Base-by-base conservation (phyloP, 2,329 filamentous ascomycete genomes). In the Pseudocercospora pini-densiflorae region DNA sequence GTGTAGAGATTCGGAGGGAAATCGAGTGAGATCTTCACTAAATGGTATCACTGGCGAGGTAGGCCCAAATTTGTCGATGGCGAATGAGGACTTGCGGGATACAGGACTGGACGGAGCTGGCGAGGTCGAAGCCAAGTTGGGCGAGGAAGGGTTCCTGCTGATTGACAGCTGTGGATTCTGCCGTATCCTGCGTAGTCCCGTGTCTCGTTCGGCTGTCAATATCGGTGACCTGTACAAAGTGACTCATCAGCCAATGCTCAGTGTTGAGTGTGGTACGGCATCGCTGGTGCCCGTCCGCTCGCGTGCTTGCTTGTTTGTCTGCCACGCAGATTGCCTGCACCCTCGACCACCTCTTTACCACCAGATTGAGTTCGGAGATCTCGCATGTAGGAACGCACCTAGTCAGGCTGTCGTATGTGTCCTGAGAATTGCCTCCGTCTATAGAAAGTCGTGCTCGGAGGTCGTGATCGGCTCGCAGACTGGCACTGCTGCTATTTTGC, bases 1-100 rank as follows among this genome's bases (percentile, higher is more conserved):
- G 80, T 99, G 95, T 55, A 99, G 83, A 5, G 95, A 99, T 78
- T 99, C 95, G 73, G 92, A 93, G 1, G 95, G 94, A 77, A 99
- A 99, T 59, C 94, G 90, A 54, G 90, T 90, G 54, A 99, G 87
- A 77, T 99, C 95, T 82, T 98, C 95, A 75, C 89, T 87, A 76
- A 93, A 93, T 68, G 87, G 82, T 49, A 91, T 75, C 6, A 82
- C 87, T 24, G 93, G 92, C 23, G 93, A 93, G 21, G 85, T 83
- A 24, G 90, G 89, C 5, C 85, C 89, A n/a, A 88, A 83, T 8
- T 86, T 82, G 27, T 88, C 77, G 16, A 86, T 84, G 45, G 65
- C 60, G 58, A 84, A 80, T 53, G 85, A 85, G 54, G 85, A 82
- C 40, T 85, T 81, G 68, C 80, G 79, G 31, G 85, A 84, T 65